phyloP scores from a whole-genome alignment of 2,329 filamentous ascomycete genomes.

The Tolypocladium ophioglossoides region DNA sequence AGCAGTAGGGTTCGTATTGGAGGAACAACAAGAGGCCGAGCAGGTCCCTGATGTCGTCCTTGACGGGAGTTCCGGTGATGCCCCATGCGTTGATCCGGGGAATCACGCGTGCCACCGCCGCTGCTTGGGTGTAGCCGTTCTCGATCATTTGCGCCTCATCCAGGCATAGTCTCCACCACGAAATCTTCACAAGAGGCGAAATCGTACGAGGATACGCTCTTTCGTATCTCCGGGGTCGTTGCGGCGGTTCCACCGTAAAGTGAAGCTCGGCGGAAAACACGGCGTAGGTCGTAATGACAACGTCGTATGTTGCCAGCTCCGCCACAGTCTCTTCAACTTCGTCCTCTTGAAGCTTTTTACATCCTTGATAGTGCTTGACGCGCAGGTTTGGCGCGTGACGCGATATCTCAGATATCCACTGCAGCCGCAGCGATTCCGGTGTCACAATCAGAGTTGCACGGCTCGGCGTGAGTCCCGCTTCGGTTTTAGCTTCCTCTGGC shows the following conservation, averaged over 20 bases:
- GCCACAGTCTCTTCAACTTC: conserved; percentile 29
- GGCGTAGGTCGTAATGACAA: conserved; percentile 55
- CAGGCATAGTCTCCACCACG: conserved; percentile 77
- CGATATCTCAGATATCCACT: conserved; percentile 51
- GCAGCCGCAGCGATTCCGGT: conserved; percentile 42
- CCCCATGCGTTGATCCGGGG: conserved; percentile 85
- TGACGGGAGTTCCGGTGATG: conserved; percentile 78
- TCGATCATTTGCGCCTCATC: conserved; percentile 91
- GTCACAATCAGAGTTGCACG: conserved; percentile 52
- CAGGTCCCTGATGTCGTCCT: conserved; percentile 67
- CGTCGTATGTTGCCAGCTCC: conserved; percentile 39
- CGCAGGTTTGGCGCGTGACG: conserved; percentile 47
- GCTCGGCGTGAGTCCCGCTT: conserved; percentile 36
- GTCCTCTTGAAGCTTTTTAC: conserved; percentile 22
- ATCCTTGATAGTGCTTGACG: conserved; percentile 46
- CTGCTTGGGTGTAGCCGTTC: conserved; percentile 74
- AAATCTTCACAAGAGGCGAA: conserved; percentile 70
- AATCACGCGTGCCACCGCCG: conserved; percentile 67
- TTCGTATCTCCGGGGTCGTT: conserved; percentile 54
- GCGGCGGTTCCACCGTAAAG: conserved; percentile 59
- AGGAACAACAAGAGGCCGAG: conserved; percentile 76
- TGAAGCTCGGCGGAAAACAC: conserved; percentile 74
- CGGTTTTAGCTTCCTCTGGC: conserved; percentile 10
- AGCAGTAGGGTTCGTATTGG: conserved; percentile 64
- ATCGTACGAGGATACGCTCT: conserved; percentile 55